Percentiles rank a stretch among this genome's conserved stretches.
phyloP scores from a whole-genome alignment of 495 filamentous ascomycete species.

The Staphylotrichum tortipilum region DNA sequence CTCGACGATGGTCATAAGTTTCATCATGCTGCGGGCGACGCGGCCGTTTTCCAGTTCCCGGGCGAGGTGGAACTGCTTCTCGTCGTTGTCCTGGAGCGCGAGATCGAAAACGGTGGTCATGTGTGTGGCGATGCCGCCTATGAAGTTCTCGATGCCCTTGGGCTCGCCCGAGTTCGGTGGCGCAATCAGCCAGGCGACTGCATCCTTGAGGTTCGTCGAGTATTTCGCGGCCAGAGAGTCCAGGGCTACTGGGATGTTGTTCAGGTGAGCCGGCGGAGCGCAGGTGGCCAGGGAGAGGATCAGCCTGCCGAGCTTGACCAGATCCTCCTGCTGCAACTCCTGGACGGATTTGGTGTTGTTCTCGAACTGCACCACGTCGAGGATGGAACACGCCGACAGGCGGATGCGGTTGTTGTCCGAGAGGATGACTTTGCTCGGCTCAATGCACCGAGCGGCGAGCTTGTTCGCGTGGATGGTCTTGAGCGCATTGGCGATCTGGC shows the following conservation, averaged over 20 bases:
- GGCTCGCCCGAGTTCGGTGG: constrained; percentile 40
- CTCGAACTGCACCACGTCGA: constrained; percentile 80
- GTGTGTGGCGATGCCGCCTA: constrained; percentile 66
- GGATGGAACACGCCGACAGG: constrained; percentile 75
- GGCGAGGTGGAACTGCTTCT: constrained; percentile 46
- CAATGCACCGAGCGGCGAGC: constrained; percentile 75
- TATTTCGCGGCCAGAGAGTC: constrained; percentile 68
- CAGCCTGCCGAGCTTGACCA: constrained; percentile 76
- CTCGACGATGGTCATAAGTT: constrained; percentile 78
- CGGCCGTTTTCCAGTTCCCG: constrained; percentile 89
- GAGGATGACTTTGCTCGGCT: constrained; percentile 75
- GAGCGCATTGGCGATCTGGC: constrained; percentile 83
- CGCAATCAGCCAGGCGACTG: constrained; percentile 66
- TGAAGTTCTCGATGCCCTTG: constrained; percentile 69
- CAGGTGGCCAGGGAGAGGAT: constrained; percentile 70
- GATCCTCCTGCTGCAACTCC: constrained; percentile 80
- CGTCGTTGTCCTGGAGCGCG: constrained; percentile 66
- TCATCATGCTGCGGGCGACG: constrained; percentile 69
- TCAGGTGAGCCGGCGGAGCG: constrained; percentile 44
- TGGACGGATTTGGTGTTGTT: constrained; percentile 46
- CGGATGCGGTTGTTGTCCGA: constrained; percentile 78
- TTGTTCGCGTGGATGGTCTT: constrained; percentile 74
- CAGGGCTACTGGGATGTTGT: constrained; percentile 50
- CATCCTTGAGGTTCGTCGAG: constrained; percentile 62
- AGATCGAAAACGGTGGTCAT: constrained; percentile 62